Evolutionary conservation across 2,329 filamentous ascomycete genomes (phyloP), one percentile per base, ranked within the genome.

Genomic region (Ophiostoma perfectum): DNA sequence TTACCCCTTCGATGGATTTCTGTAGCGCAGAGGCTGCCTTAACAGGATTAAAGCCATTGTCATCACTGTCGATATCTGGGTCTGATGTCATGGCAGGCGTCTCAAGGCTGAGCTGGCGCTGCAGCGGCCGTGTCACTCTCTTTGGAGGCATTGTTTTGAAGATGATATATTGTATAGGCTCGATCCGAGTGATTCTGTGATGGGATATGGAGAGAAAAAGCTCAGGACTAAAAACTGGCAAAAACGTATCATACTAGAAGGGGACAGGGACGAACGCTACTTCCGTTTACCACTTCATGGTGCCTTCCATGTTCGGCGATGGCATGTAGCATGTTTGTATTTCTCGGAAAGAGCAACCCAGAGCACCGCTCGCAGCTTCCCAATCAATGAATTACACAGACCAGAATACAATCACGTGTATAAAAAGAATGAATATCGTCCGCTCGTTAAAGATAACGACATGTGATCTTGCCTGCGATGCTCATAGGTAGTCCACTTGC

Each of bases 21-120:
- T 70, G 71, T 16, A 72, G 66, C 38, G 70, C 68, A 1, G 68
- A 67, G 4, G 72, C 72, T 0, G 70, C 72, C 49, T 68, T 68
- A 3, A 73, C 68, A 3, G 71, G 70, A 39, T 70, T 68, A 41
- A 72, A 70, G 0, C 44, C 62, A 41, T 14, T 68, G 5, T 70
- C 71, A 16, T 72, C 71, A 14, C 64, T 66, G 64, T 69, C 64
- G 4, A 66, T 4, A 18, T 42, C 68, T 14, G 4, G 12, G 18
- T 70, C 69, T 5, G 66, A 67, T 39, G 38, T 64, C 38, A 62
- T 42, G 39, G 18, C 66, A 8, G 39, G 55, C 16, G 45, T 9
- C 16, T 70, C 69, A 14, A 69, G 39, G 39, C 67, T 70, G 36
- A 68, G 67, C 65, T 70, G 67, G 38, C 67, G 69, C n/a, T 47